Conservation (phyloP, 306 rosid genomes). For the Vachellia collinsii region DNA sequence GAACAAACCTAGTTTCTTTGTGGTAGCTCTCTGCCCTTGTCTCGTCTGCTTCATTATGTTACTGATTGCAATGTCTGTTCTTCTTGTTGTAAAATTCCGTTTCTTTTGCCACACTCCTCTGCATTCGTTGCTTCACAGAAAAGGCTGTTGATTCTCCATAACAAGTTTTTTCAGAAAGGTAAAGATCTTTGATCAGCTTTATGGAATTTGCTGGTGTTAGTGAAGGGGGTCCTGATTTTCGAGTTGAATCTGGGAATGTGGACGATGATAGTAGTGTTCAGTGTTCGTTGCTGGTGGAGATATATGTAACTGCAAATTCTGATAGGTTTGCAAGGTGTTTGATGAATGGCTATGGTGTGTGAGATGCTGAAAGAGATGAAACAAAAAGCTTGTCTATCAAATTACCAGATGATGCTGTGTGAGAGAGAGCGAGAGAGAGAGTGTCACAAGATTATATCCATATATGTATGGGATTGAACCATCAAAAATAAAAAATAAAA, state of each 20-base stretch:
- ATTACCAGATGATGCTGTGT: too few species aligned
- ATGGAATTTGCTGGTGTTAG: constrained; percentile 40
- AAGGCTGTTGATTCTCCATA: constrained; percentile 45
- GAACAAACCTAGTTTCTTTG: constrained; percentile 51
- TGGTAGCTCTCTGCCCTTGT: constrained; percentile 83
- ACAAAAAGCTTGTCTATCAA: neutral
- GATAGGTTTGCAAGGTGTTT: constrained; percentile 78
- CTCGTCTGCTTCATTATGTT: constrained; percentile 76
- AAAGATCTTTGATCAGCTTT: neutral
- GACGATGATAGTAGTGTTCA: constrained; percentile 1
- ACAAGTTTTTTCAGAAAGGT: constrained; percentile 27
- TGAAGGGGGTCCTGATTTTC: constrained; percentile 39
- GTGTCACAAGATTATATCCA: constrained; percentile 46
- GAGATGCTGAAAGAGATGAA: neutral
- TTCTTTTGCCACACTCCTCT: constrained; percentile 83
- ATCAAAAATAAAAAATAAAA: neutral
- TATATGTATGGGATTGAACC: constrained; percentile 53
- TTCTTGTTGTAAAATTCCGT: constrained; percentile 73
- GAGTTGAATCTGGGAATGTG: constrained; percentile 46
- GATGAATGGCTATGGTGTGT: constrained; percentile 50
- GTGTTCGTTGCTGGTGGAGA: constrained; percentile 26
- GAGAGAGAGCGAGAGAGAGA: too few species aligned
- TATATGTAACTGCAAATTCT: constrained; percentile 29
- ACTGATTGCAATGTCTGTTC: constrained; percentile 51
- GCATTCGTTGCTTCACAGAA: constrained; percentile 63